Conservation (phyloP, 805 yeast species). For the Saturnispora dispora region DNA sequence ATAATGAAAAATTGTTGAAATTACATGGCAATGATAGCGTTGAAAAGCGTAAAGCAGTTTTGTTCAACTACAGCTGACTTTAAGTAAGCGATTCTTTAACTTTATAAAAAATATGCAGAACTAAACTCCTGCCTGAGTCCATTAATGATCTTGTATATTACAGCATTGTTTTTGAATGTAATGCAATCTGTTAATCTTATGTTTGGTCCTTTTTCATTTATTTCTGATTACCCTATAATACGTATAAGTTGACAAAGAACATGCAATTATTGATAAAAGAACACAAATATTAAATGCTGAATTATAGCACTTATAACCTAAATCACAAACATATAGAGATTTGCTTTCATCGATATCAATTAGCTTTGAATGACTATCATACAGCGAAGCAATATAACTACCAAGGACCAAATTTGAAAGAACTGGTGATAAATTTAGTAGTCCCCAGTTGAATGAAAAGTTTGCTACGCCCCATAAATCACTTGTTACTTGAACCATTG, state of each 20-base stretch:
- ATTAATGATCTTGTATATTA: not conserved
- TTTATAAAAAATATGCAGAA: not conserved
- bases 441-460: constrained; percentile 69
- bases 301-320: constrained; percentile 27
- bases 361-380: constrained; percentile 38
- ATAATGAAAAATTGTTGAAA: constrained; percentile 18
- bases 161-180: not conserved
- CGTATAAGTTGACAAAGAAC: constrained; percentile 2
- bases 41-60: constrained; percentile 25
- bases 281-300: constrained; percentile 29
- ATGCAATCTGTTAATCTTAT: not conserved
- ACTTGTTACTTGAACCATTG: constrained; percentile 67
- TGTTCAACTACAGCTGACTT: constrained; percentile 11
- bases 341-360: constrained; percentile 5
- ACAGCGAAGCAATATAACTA: constrained; percentile 51
- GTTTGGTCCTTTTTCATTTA: not conserved
- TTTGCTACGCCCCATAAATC: constrained; percentile 62
- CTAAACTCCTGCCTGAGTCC: not conserved
- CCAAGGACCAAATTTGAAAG: constrained; percentile 53
- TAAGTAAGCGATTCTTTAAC: not conserved
- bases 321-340: constrained; percentile 17
- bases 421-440: constrained; percentile 58
- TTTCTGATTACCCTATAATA: constrained; percentile 4
- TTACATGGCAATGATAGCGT: constrained; percentile 27
- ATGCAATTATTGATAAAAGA: constrained; percentile 4